Evolutionary conservation across 2,329 filamentous ascomycete species (phyloP).

Genomic region (Gaeumannomyces tritici): DNA sequence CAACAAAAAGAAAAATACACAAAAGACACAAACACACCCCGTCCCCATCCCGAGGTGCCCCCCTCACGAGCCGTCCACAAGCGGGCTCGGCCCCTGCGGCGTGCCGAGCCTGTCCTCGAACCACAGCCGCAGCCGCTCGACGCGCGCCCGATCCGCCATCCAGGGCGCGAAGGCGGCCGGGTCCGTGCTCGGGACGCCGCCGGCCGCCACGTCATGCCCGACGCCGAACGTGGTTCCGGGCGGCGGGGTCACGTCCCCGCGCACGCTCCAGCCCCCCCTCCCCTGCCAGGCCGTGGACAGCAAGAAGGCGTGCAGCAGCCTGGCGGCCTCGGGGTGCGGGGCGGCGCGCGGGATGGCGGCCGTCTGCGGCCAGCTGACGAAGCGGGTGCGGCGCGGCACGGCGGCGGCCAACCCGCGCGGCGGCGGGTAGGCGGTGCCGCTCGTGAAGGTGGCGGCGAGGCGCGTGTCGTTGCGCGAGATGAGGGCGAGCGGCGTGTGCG

Average conservation of each 20-base stretch:
- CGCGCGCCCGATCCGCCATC: slow-evolving; percentile 28
- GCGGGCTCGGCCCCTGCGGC: slow-evolving; percentile 29
- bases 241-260: slow-evolving; percentile 19
- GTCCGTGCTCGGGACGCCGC: slow-evolving; percentile 23
- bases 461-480: slow-evolving; percentile 11
- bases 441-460: slow-evolving; percentile 26
- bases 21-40: too few relatives aligned
- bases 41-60: too few relatives aligned
- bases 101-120: slow-evolving; percentile 31
- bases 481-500: slow-evolving; percentile 28
- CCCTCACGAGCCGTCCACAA: slow-evolving; percentile 7
- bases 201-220: slow-evolving; percentile 14
- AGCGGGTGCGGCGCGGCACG: slow-evolving; percentile 26
- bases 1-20: too few relatives aligned
- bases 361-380: slow-evolving; percentile 37
- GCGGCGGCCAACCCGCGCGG: slow-evolving; percentile 12
- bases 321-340: slow-evolving; percentile 38
- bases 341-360: slow-evolving; percentile 38
- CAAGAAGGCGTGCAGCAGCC: slow-evolving; percentile 37
- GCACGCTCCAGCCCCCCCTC: slow-evolving; percentile 19
- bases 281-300: slow-evolving; percentile 29
- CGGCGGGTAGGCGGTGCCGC: slow-evolving; percentile 5
- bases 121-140: slow-evolving; percentile 31
- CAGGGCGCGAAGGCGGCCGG: slow-evolving; percentile 26
- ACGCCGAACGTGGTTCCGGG: slow-evolving; percentile 16